A percentile compares a stretch with the other conserved stretches of the same genome.
phyloP scores from a whole-genome alignment of 1,284 basidiomycete species.

The Sporisorium iseilematis-ciliati region DNA sequence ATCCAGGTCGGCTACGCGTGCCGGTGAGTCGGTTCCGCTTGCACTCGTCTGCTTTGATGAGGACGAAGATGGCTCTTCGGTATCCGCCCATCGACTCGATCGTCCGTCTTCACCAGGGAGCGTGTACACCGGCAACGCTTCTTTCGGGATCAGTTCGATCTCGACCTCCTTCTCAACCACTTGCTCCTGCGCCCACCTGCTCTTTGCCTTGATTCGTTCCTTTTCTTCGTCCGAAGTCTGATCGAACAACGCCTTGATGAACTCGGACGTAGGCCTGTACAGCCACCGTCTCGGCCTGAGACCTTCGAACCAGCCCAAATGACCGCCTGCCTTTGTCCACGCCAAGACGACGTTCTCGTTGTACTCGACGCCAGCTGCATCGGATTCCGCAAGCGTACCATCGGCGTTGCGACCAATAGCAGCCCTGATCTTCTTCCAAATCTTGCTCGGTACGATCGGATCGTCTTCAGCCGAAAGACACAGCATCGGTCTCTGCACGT shows the following conservation, averaged over 20 bases:
- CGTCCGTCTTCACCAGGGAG: slow-evolving; percentile 41
- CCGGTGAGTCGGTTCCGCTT: slow-evolving; percentile 17
- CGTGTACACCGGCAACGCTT: slow-evolving; percentile 47
- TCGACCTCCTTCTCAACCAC: slow-evolving; percentile 39
- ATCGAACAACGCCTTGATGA: slow-evolving; percentile 52
- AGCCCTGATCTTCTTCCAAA: slow-evolving; percentile 40
- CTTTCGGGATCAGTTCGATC: slow-evolving; percentile 54
- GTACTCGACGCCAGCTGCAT: slow-evolving; percentile 72
- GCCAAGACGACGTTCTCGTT: slow-evolving; percentile 80
- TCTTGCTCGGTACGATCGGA: slow-evolving; percentile 77
- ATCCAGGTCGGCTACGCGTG: slow-evolving; percentile 21
- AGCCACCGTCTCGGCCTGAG: slow-evolving; percentile 59
- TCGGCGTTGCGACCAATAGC: slow-evolving; percentile 48
- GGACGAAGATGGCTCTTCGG: not conserved
- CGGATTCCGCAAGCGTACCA: slow-evolving; percentile 51
- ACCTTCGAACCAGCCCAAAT: slow-evolving; percentile 91
- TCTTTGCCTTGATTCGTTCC: slow-evolving; percentile 13
- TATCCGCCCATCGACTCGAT: slow-evolving; percentile 33
- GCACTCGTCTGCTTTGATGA: not conserved
- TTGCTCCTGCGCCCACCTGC: slow-evolving; percentile 36
- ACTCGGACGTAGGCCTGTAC: slow-evolving; percentile 57
- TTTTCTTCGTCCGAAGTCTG: slow-evolving; percentile 31
- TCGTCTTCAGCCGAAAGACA: slow-evolving; percentile 91
- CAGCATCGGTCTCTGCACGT: slow-evolving; percentile 73
- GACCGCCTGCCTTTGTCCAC: slow-evolving; percentile 85